A percentile compares a stretch with the other conserved stretches of the same genome.
Evolutionary conservation across 1,284 basidiomycete genomes (phyloP).

Genomic region (Pyrrhoderma noxium): DNA sequence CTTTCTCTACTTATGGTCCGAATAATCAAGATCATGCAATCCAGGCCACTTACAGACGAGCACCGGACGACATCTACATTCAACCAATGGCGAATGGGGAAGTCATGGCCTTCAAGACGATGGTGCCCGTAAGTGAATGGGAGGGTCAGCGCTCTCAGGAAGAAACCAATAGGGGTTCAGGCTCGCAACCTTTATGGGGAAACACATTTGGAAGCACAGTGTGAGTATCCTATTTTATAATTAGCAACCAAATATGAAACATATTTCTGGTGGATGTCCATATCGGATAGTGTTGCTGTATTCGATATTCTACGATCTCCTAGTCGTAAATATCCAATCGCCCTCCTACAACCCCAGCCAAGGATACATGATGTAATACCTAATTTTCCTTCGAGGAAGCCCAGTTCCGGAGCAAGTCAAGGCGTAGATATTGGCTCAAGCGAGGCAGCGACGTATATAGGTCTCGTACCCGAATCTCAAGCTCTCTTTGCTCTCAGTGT

Average conservation of each 20-base stretch:
- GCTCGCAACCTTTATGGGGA: constrained; percentile 49
- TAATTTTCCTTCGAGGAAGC: constrained; percentile 26
- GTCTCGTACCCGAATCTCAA: constrained; percentile 50
- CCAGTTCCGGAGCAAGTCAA: constrained; percentile 24
- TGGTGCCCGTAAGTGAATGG: background rate
- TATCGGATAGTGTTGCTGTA: constrained; percentile 53
- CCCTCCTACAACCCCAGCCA: constrained; percentile 72
- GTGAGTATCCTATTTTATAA: constrained; percentile 32
- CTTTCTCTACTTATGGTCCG: constrained; percentile 79
- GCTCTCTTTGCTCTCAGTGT: constrained; percentile 77
- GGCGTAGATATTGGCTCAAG: constrained; percentile 31
- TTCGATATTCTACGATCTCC: constrained; percentile 63
- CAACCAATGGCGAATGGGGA: constrained; percentile 72
- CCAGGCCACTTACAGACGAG: constrained; percentile 60
- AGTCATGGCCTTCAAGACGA: constrained; percentile 62
- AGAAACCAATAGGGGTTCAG: constrained; percentile 17
- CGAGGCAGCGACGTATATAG: constrained; percentile 60
- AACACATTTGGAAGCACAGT: constrained; percentile 46
- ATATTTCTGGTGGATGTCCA: no score
- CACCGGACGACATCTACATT: constrained; percentile 70
- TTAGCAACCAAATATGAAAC: background rate
- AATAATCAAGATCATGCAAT: constrained; percentile 66
- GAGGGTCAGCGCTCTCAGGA: no score
- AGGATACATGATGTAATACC: constrained; percentile 59
- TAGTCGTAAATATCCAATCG: constrained; percentile 50